These are phyloP conservation scores for Lecanicillium sp. DNA, from an alignment of 2,329 filamentous ascomycete species.

Conservation along the genomic window DNA sequence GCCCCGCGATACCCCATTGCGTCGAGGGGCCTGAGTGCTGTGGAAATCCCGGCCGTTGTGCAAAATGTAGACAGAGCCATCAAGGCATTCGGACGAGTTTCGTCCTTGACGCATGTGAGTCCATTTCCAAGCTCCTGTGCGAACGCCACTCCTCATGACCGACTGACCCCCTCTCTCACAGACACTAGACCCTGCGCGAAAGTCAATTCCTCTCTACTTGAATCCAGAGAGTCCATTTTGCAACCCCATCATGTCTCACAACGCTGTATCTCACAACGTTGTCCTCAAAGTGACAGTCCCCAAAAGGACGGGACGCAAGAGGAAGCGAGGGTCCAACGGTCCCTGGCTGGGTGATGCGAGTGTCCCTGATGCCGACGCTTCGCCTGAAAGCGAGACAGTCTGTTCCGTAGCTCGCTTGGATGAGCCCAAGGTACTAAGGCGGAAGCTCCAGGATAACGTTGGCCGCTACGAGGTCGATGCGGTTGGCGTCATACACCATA, in stretches of 20 bases:
- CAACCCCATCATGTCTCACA: constrained; percentile 70
- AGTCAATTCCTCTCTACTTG: constrained; percentile 62
- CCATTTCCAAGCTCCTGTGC: too few relatives aligned
- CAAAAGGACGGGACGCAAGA: constrained; percentile 75
- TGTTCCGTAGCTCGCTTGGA: constrained; percentile 41
- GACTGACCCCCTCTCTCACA: constrained; percentile 14
- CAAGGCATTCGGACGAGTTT: constrained; percentile 32
- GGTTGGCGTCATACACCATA: constrained; percentile 66
- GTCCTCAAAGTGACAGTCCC: constrained; percentile 82
- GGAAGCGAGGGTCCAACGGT: constrained; percentile 68
- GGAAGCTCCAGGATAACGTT: constrained; percentile 63
- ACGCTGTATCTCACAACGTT: constrained; percentile 71
- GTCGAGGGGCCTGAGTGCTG: constrained; percentile 26
- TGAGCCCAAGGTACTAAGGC: constrained; percentile 46
- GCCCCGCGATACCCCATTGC: constrained; percentile 29
- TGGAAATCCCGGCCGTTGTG: constrained; percentile 36
- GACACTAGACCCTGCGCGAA: constrained; percentile 40
- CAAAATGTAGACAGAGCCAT: constrained; percentile 34
- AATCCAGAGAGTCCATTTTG: constrained; percentile 73
- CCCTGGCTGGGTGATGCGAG: constrained; percentile 48
- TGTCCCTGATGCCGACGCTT: constrained; percentile 17
- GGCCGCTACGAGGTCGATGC: constrained; percentile 60
- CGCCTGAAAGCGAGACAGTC: constrained; percentile 18
- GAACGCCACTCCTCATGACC: too few relatives aligned
- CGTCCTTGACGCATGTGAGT: constrained; percentile 30